phyloP scores from a whole-genome alignment of 257 asterid genomes.

The Craterostigma plantagineum region DNA sequence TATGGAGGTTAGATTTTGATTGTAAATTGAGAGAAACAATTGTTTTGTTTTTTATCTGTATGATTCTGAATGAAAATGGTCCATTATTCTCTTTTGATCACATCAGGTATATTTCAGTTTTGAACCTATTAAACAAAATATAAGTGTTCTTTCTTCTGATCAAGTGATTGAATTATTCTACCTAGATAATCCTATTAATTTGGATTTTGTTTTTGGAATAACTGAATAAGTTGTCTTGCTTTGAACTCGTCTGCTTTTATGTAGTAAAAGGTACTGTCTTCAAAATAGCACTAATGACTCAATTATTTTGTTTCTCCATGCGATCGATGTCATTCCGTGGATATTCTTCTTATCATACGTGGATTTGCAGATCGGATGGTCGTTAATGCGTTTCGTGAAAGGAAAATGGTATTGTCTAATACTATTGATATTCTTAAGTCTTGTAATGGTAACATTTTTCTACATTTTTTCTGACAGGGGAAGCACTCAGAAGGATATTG shows the following conservation, averaged over 20 bases:
- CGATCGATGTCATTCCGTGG: constrained; percentile 1
- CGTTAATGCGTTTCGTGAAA: constrained; percentile 59
- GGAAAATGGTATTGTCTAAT: constrained; percentile 47
- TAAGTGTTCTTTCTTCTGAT: not conserved
- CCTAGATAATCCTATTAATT: too few species aligned
- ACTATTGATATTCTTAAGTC: constrained; percentile 5
- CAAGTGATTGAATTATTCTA: too few species aligned
- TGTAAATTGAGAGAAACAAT: constrained; percentile 1
- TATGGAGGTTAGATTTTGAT: constrained; percentile 25
- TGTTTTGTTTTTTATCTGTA: not conserved
- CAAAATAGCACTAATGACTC: not conserved
- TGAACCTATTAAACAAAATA: not conserved
- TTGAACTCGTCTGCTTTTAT: not conserved
- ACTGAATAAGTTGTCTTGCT: not conserved
- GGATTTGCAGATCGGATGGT: constrained; percentile 53
- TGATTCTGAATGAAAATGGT: not conserved
- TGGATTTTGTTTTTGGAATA: too few species aligned
- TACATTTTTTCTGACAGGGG: constrained; percentile 32
- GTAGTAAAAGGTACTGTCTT: not conserved
- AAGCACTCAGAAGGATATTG: constrained; percentile 39
- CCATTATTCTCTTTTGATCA: not conserved
- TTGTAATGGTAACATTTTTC: not conserved
- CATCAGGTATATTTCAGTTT: not conserved
- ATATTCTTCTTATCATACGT: constrained; percentile 11
- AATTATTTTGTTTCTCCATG: not conserved